These are phyloP conservation scores for Cladosporium phlei DNA, from an alignment of 2,329 filamentous ascomycete genomes.

Conservation along the genomic window DNA sequence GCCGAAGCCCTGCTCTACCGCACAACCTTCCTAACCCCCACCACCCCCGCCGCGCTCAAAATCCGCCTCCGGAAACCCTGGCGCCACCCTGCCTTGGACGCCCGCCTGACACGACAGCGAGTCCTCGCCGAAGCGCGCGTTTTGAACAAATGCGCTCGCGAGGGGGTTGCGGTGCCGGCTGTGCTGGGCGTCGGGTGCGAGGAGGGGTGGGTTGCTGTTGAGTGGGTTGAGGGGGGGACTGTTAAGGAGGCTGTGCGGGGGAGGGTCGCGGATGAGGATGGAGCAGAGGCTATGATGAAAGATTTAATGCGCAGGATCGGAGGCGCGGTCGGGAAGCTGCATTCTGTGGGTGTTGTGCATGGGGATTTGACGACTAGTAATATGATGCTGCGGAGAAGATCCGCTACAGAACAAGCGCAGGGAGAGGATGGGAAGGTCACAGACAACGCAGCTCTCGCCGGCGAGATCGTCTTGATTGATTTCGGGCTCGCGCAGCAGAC, in stretches of 20 bases:
- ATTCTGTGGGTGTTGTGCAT: conserved; percentile 82
- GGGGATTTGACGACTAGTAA: conserved; percentile 97
- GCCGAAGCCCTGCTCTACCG: conserved; percentile 93
- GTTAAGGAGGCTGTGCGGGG: conserved; percentile 61
- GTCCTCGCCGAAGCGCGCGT: conserved; percentile 86
- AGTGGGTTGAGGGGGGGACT: conserved; percentile 73
- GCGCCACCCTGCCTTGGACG: conserved; percentile 84
- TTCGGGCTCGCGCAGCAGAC: conserved; percentile 85
- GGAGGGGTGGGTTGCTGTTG: conserved; percentile 68
- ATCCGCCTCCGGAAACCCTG: conserved; percentile 88
- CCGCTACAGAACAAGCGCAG: conserved; percentile 25
- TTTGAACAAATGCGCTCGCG: conserved; percentile 69
- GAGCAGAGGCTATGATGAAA: conserved; percentile 27
- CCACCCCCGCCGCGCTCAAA: conserved; percentile 74
- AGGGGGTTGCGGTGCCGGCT: conserved; percentile 76
- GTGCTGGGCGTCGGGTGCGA: conserved; percentile 67
- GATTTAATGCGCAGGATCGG: conserved; percentile 33
- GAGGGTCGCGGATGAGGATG: conserved; percentile 23
- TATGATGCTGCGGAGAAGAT: conserved; percentile 83
- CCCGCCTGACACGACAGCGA: conserved; percentile 77
- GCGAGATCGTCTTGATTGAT: conserved; percentile 86
- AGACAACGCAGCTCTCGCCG: conserved; percentile 47
- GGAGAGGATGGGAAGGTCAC: conserved; percentile 8
- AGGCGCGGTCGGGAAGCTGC: conserved; percentile 50
- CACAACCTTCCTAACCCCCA: conserved; percentile 68